Percentiles rank a stretch among this genome's conserved stretches.
phyloP scores from a whole-genome alignment of 768 basidiomycete species.

The Pleurotus pulmonarius region DNA sequence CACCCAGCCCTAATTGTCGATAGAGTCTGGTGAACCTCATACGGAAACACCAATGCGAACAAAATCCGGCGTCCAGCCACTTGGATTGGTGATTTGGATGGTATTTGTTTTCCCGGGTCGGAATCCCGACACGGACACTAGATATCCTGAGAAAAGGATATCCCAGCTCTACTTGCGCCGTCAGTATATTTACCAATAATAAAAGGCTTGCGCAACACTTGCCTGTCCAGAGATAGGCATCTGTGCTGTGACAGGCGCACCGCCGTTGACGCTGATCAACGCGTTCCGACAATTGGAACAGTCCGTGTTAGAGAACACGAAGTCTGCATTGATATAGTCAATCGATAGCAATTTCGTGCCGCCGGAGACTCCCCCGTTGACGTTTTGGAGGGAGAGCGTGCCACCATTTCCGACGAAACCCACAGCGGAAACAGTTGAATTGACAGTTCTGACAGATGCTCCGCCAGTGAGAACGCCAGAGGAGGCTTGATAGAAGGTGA shows the following conservation, averaged over 20 bases:
- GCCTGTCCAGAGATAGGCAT: conserved; percentile 49
- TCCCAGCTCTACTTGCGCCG: conserved; percentile 36
- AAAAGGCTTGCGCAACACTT: conserved; percentile 7
- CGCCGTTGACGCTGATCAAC: conserved; percentile 43
- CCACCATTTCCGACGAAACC: conserved; percentile 37
- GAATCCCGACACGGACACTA: conserved; percentile 39
- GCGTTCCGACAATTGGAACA: conserved; percentile 49
- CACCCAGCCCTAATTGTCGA: no score
- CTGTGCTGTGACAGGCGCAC: conserved; percentile 35
- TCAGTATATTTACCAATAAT: background rate
- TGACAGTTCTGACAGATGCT: conserved; percentile 31
- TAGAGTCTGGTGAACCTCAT: conserved; percentile 1
- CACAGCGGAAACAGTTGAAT: conserved; percentile 31
- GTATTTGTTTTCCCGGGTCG: conserved; percentile 41
- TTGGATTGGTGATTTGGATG: conserved; percentile 40
- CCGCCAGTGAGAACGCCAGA: conserved; percentile 32
- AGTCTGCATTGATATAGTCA: conserved; percentile 47
- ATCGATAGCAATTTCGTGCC: conserved; percentile 40
- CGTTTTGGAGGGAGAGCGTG: conserved; percentile 35
- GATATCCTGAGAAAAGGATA: conserved; percentile 35
- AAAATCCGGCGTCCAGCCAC: conserved; percentile 38
- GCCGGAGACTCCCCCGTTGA: conserved; percentile 37
- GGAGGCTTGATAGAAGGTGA: conserved; percentile 32
- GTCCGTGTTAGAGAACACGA: conserved; percentile 35
- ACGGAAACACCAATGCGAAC: conserved; percentile 33